Percentiles rank a stretch among this genome's conserved stretches.
phyloP scores from a whole-genome alignment of 2,329 filamentous ascomycete species.

The Tolypocladium amazonense region DNA sequence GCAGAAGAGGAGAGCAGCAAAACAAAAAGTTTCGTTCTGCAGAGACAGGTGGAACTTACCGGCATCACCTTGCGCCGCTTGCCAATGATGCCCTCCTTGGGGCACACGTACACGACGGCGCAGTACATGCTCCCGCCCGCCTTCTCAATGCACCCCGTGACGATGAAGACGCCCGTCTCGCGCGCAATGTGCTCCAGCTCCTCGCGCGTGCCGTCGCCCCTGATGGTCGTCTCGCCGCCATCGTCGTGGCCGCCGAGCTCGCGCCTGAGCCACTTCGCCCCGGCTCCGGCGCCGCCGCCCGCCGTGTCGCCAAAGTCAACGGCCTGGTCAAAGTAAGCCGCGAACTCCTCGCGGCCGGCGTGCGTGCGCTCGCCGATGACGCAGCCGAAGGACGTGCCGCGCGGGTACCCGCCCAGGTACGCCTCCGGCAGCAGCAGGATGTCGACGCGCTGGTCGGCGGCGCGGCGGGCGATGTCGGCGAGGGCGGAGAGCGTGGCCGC shows the following conservation, averaged over 20 bases:
- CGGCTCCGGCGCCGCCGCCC: conserved; percentile 52
- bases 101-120: conserved; percentile 71
- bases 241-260: conserved; percentile 28
- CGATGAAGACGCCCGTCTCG: conserved; percentile 72
- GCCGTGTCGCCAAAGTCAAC: conserved; percentile 77
- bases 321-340: conserved; percentile 66
- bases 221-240: conserved; percentile 23
- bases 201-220: conserved; percentile 60
- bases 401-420: conserved; percentile 84
- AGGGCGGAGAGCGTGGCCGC: conserved; percentile 56
- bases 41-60: conserved; percentile 32
- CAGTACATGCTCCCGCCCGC: conserved; percentile 80
- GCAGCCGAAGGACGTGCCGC: conserved; percentile 67
- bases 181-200: conserved; percentile 64
- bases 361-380: conserved; percentile 58
- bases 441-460: conserved; percentile 45
- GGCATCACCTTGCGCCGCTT: conserved; percentile 93
- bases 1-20: not conserved
- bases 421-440: conserved; percentile 86
- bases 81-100: conserved; percentile 59
- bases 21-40: not conserved
- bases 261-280: conserved; percentile 58
- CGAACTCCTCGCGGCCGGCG: conserved; percentile 69
- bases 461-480: conserved; percentile 48
- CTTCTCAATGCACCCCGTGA: conserved; percentile 70